These are phyloP conservation scores for Blumeria graminis DNA, from an alignment of 2,329 filamentous ascomycete species.

Conservation along the genomic window DNA sequence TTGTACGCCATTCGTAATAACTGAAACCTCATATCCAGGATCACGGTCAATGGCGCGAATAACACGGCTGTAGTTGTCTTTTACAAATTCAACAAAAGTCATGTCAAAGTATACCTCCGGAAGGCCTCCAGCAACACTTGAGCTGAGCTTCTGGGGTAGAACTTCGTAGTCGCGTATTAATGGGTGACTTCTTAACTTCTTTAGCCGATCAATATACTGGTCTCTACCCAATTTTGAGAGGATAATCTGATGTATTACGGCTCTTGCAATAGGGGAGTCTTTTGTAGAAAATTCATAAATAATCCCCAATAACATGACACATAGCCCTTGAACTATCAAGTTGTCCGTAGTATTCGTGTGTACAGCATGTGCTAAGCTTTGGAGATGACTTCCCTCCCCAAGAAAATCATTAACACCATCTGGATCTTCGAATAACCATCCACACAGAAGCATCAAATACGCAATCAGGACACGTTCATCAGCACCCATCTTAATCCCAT, in stretches of 20 bases:
- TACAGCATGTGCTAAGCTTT: constrained; percentile 56
- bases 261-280: constrained; percentile 71
- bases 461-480: constrained; percentile 62
- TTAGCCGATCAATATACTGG: constrained; percentile 63
- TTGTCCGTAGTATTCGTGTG: constrained; percentile 32
- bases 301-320: constrained; percentile 62
- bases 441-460: constrained; percentile 70
- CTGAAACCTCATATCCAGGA: constrained; percentile 64
- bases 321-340: constrained; percentile 54
- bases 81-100: constrained; percentile 78
- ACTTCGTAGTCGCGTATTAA: constrained; percentile 79
- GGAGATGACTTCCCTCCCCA: constrained; percentile 75
- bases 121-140: constrained; percentile 26
- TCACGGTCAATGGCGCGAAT: constrained; percentile 72
- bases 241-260: constrained; percentile 58
- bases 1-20: constrained; percentile 54
- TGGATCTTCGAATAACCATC: constrained; percentile 81
- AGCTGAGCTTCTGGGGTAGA: constrained; percentile 40
- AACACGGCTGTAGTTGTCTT: constrained; percentile 80
- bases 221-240: constrained; percentile 58
- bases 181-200: constrained; percentile 51
- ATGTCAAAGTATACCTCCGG: constrained; percentile 71
- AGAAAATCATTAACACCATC: constrained; percentile 85
- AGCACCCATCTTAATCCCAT: constrained; percentile 48
- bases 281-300: constrained; percentile 96